These are phyloP conservation scores for Phytophthora colocasiae DNA, from an alignment of 352 stramenopile genomes.

Conservation along the genomic window DNA sequence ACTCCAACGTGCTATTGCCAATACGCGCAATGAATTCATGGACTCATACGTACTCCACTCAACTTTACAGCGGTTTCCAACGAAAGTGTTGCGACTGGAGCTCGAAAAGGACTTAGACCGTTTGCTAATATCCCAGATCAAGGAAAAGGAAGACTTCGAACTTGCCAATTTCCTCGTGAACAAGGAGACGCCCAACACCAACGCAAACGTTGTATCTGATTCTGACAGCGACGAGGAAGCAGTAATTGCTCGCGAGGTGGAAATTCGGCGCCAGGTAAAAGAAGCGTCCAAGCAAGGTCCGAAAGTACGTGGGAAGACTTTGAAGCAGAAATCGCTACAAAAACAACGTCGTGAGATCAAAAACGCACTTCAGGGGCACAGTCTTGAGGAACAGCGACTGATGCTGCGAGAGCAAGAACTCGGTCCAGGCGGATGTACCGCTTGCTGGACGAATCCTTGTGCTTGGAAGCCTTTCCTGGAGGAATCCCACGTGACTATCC, in stretches of 20 bases:
- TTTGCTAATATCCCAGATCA: constrained; percentile 88
- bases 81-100: constrained; percentile 87
- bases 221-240: constrained; percentile 84
- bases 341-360: constrained; percentile 82
- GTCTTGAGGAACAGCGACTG: constrained; percentile 68
- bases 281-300: constrained; percentile 38
- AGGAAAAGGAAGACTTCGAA: constrained; percentile 72
- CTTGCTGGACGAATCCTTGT: constrained; percentile 79
- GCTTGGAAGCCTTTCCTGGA: constrained; percentile 68
- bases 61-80: constrained; percentile 91
- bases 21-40: constrained; percentile 89
- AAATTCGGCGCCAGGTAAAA: constrained; percentile 43
- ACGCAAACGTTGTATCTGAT: constrained; percentile 48
- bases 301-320: constrained; percentile 59
- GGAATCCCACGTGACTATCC: constrained; percentile 58
- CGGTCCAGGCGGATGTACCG: constrained; percentile 79
- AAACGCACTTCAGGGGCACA: constrained; percentile 65
- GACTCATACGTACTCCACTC: constrained; percentile 91
- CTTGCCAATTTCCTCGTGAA: constrained; percentile 53
- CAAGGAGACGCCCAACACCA: background rate
- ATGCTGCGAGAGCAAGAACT: constrained; percentile 76
- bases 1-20: constrained; percentile 89
- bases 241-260: constrained; percentile 57
- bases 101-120: constrained; percentile 93
- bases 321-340: constrained; percentile 69